phyloP scores from a whole-genome alignment of 345 rosid genomes.

The Dimocarpus longan region DNA sequence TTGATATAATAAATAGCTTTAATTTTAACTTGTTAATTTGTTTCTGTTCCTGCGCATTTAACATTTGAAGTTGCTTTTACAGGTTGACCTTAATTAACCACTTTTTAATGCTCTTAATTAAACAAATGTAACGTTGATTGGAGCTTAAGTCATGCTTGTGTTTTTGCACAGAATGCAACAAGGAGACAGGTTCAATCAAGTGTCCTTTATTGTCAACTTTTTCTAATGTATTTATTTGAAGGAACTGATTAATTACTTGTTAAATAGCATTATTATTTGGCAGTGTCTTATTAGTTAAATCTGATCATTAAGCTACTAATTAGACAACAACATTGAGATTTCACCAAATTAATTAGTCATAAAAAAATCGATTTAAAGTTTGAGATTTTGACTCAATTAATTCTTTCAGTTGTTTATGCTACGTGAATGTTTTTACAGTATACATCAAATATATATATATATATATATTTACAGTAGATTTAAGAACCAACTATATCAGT shows the following conservation, averaged over 20 bases:
- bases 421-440: no score
- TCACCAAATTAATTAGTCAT: neutral
- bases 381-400: neutral
- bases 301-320: no score
- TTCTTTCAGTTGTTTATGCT: no score
- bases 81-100: neutral
- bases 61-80: neutral
- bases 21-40: no score
- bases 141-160: neutral
- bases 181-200: constrained; percentile 1
- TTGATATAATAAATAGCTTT: no score
- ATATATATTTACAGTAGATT: no score
- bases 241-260: neutral
- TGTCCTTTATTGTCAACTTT: neutral
- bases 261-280: no score
- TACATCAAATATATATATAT: no score
- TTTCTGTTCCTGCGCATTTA: no score
- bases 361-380: no score
- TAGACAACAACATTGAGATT: neutral
- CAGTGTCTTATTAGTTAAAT: neutral
- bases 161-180: neutral
- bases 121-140: neutral
- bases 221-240: neutral
- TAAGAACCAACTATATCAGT: no score
- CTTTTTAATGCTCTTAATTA: no score